A percentile compares a stretch with the other conserved stretches of the same genome.
phyloP scores from a whole-genome alignment of 2,329 filamentous ascomycete genomes.

The Fusarium sp. region DNA sequence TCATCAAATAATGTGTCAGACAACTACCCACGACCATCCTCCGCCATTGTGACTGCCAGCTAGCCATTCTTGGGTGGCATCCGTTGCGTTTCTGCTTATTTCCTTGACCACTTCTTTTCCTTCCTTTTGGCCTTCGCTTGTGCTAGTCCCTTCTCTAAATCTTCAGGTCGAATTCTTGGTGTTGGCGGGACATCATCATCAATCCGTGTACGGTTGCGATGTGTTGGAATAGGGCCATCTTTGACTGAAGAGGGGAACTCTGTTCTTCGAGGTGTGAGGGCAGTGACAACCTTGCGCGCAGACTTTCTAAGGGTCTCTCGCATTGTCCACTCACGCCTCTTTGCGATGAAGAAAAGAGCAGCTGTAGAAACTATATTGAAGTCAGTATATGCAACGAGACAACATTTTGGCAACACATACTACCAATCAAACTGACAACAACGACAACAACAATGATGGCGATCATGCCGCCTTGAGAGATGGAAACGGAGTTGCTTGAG shows the following conservation, averaged over 20 bases:
- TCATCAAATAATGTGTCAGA: constrained; percentile 2
- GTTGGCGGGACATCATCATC: constrained; percentile 69
- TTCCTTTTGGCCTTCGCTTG: constrained; percentile 53
- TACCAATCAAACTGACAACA: constrained; percentile 73
- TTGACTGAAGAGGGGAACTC: constrained; percentile 71
- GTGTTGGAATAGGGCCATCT: constrained; percentile 46
- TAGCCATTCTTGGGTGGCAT: not conserved
- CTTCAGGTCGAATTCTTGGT: constrained; percentile 63
- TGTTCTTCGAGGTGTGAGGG: constrained; percentile 69
- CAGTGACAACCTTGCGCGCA: constrained; percentile 69
- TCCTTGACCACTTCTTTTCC: constrained; percentile 43
- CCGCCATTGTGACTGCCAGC: not conserved
- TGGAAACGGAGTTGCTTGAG: constrained; percentile 64
- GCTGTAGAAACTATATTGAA: constrained; percentile 66
- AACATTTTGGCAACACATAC: constrained; percentile 59
- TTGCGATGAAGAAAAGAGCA: constrained; percentile 80
- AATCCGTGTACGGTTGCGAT: constrained; percentile 58
- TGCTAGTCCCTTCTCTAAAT: constrained; percentile 68
- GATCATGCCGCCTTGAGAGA: constrained; percentile 76
- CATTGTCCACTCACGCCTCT: constrained; percentile 86
- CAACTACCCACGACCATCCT: not conserved
- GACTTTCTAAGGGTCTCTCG: constrained; percentile 77
- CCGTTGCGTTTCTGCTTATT: constrained; percentile 5
- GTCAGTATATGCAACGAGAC: constrained; percentile 24
- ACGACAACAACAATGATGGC: constrained; percentile 81